Base-by-base conservation (phyloP, 2,329 filamentous ascomycete genomes). In the Microdochium bolleyi region DNA sequence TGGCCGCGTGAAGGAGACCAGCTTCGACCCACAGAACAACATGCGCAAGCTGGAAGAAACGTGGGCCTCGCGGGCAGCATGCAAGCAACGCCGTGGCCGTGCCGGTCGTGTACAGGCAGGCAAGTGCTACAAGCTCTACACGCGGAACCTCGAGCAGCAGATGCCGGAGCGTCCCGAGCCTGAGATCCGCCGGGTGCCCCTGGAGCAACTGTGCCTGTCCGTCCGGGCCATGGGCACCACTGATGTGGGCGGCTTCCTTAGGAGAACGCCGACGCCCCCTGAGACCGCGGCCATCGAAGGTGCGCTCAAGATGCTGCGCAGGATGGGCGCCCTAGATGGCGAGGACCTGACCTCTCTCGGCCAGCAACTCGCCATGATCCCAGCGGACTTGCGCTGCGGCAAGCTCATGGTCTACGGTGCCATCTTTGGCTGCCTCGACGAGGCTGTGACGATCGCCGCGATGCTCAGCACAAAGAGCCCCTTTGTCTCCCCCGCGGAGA, bases 321-420 rank as follows among this genome's bases (percentile, higher is more conserved):
- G 91, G 10, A 95, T 99, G 78, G 94, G 94, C 27, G 92, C 92
- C 1, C 76, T 97, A 14, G 89, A 94, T 60, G 89, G 89, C 48
- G 83, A 89, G 53, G 87, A 90, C 61, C 78, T 99, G 41, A 97
- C 94, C 0, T 91, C 92, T 2, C 83, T 99, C 49, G 94, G 94
- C 78, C 85, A 88, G 51, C 94, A 97, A 71, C 77, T 99, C n/a
- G 88, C 92, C 19, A 89, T 95, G 83, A 91, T 99, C 50, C 94
- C 94, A 1, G 89, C 92, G 0, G 94, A 99, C 64, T 77, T 99
- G 49, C 84, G 92, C 25, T 95, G 91, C 66, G 90, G 89, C 48
- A 99, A 99, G 70, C 78, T 99, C 32, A 90, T 99, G 79, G 89
- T 99, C 3, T 96, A 95, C 64, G 94, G 94, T 5, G 87, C 90